Conservation (phyloP, 305 asterid genomes). For the Rubia peregrina region DNA sequence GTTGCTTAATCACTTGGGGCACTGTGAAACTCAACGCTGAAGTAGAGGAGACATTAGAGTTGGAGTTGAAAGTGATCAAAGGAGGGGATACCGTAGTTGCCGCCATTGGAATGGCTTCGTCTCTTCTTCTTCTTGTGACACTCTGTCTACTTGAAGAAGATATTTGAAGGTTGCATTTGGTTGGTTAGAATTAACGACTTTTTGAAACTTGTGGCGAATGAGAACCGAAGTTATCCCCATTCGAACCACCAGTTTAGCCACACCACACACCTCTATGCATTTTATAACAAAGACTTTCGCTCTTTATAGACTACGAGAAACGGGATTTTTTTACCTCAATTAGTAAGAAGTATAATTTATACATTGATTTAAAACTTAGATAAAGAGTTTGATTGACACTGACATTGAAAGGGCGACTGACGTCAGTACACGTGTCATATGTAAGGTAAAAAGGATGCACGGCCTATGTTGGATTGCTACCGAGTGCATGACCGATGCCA, state of each 20-base stretch:
- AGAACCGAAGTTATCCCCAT: conserved; percentile 6
- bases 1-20: conserved; percentile 26
- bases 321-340: too few species aligned
- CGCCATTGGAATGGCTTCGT: conserved; percentile 42
- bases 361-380: too few species aligned
- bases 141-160: background rate
- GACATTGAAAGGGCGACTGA: too few species aligned
- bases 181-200: conserved; percentile 14
- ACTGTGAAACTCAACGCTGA: conserved; percentile 15
- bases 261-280: background rate
- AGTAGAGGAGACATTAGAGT: conserved; percentile 13
- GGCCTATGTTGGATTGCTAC: too few species aligned
- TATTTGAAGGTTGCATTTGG: conserved; percentile 3
- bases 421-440: too few species aligned
- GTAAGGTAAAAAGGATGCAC: too few species aligned
- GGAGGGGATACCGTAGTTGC: conserved; percentile 40
- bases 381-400: too few species aligned
- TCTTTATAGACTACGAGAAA: too few species aligned
- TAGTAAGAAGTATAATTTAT: too few species aligned
- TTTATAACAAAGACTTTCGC: too few species aligned
- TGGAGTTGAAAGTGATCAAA: conserved; percentile 26
- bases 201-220: background rate
- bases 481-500: too few species aligned
- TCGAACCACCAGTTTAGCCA: background rate
- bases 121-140: background rate